Conservation (phyloP, 495 filamentous ascomycete genomes). For the Xylaria longipes region DNA sequence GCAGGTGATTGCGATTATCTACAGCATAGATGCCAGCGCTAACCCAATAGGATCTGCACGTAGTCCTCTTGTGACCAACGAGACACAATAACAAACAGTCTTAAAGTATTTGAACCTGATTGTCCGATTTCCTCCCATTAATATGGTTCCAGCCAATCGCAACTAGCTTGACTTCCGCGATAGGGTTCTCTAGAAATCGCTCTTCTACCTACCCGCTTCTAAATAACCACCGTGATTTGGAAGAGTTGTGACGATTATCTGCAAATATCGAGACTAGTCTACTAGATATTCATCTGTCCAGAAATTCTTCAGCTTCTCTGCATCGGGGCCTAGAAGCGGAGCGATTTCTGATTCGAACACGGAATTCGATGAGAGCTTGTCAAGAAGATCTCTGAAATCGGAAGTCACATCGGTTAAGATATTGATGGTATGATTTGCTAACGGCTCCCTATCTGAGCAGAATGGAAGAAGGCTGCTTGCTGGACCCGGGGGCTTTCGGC, state of each 20-base stretch:
- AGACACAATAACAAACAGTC: not conserved
- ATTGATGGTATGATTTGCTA: slow-evolving; percentile 52
- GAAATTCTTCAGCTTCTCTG: slow-evolving; percentile 49
- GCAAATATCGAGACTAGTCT: slow-evolving; percentile 24
- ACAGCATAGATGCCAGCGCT: not conserved
- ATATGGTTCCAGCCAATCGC: not conserved
- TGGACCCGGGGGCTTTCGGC: slow-evolving; percentile 29
- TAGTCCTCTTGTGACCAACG: not conserved
- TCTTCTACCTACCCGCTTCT: not conserved
- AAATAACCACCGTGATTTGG: not conserved
- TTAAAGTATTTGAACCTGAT: not conserved
- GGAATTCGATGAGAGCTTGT: slow-evolving; percentile 41
- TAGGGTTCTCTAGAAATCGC: not conserved
- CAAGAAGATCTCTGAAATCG: slow-evolving; percentile 55
- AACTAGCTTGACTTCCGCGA: not conserved
- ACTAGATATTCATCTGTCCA: slow-evolving; percentile 53
- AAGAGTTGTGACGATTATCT: not conserved
- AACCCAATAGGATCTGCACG: not conserved
- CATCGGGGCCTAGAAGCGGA: slow-evolving; percentile 45
- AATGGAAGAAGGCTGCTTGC: slow-evolving; percentile 52
- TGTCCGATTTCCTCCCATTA: not conserved
- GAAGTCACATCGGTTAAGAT: slow-evolving; percentile 58
- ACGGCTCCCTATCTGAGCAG: slow-evolving; percentile 43
- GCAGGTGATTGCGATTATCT: slow-evolving; percentile 3
- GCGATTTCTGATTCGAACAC: slow-evolving; percentile 44